Conservation (phyloP, 768 basidiomycete species). For the Fomitopsis serialis region DNA sequence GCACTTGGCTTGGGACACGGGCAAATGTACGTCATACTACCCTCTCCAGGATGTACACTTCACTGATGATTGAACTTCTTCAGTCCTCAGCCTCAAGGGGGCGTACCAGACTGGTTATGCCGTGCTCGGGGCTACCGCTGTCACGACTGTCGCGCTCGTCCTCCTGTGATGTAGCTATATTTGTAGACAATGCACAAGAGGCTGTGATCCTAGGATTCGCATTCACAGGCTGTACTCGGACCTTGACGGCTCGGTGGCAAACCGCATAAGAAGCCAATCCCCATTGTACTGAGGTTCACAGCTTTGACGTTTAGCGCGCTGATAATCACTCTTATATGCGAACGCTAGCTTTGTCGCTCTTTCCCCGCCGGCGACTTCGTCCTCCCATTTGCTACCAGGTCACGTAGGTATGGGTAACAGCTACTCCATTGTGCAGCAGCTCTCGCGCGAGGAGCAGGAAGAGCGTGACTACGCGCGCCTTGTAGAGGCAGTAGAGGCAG, state of each 20-base stretch:
- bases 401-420: slow-evolving; percentile 12
- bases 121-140: slow-evolving; percentile 73
- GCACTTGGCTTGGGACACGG: slow-evolving; percentile 86
- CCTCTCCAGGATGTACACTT: neutral
- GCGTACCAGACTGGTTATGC: slow-evolving; percentile 80
- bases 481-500: slow-evolving; percentile 9
- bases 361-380: too few relatives aligned
- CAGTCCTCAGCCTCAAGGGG: slow-evolving; percentile 78
- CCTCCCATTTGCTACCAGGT: too few relatives aligned
- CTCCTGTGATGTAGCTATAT: slow-evolving; percentile 29
- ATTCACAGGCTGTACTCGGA: too few relatives aligned
- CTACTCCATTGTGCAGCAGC: slow-evolving; percentile 10
- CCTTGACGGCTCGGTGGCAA: too few relatives aligned
- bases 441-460: slow-evolving; percentile 11
- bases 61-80: neutral
- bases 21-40: slow-evolving; percentile 79
- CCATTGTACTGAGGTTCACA: too few relatives aligned
- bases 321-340: too few relatives aligned
- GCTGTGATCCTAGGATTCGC: too few relatives aligned
- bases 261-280: too few relatives aligned
- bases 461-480: slow-evolving; percentile 11
- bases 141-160: slow-evolving; percentile 70
- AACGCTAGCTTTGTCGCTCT: too few relatives aligned
- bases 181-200: too few relatives aligned
- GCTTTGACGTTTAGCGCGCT: too few relatives aligned